phyloP scores from a whole-genome alignment of 352 stramenopile species.

The Phytophthora capsici region DNA sequence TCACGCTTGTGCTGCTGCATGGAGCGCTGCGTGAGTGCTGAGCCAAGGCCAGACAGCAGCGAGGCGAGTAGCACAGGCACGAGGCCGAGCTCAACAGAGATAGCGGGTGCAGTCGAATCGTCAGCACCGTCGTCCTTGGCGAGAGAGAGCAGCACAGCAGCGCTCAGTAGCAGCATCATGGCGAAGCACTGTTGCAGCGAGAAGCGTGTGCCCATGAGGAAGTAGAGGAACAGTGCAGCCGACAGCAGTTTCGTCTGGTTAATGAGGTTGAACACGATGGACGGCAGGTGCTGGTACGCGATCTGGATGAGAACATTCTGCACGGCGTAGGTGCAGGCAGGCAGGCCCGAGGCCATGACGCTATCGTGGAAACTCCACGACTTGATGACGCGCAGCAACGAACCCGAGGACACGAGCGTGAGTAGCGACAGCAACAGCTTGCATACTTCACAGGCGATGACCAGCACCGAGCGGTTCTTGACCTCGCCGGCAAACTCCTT shows the following conservation, averaged over 20 bases:
- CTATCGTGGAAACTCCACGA: slow-evolving; percentile 60
- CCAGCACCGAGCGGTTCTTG: slow-evolving; percentile 67
- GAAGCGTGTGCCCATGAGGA: slow-evolving; percentile 73
- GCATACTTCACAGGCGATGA: slow-evolving; percentile 76
- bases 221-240: slow-evolving; percentile 82
- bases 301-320: slow-evolving; percentile 90
- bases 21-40: slow-evolving; percentile 76
- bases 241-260: slow-evolving; percentile 91
- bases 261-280: slow-evolving; percentile 87
- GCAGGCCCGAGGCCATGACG: slow-evolving; percentile 66
- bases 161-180: slow-evolving; percentile 75
- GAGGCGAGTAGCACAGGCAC: slow-evolving; percentile 75
- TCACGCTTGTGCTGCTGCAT: slow-evolving; percentile 81
- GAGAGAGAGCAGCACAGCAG: slow-evolving; percentile 73
- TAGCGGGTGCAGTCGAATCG: slow-evolving; percentile 14
- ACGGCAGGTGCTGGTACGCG: slow-evolving; percentile 81
- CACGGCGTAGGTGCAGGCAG: slow-evolving; percentile 85
- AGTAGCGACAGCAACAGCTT: slow-evolving; percentile 72
- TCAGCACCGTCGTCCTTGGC: slow-evolving; percentile 47
- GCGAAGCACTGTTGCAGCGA: slow-evolving; percentile 71
- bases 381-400: slow-evolving; percentile 44
- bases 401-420: slow-evolving; percentile 49
- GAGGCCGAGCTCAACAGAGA: slow-evolving; percentile 69
- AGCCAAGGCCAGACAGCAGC: slow-evolving; percentile 77
- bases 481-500: slow-evolving; percentile 72